Base-by-base conservation (phyloP, 208 protist genomes). In the Leishmania major region DNA sequence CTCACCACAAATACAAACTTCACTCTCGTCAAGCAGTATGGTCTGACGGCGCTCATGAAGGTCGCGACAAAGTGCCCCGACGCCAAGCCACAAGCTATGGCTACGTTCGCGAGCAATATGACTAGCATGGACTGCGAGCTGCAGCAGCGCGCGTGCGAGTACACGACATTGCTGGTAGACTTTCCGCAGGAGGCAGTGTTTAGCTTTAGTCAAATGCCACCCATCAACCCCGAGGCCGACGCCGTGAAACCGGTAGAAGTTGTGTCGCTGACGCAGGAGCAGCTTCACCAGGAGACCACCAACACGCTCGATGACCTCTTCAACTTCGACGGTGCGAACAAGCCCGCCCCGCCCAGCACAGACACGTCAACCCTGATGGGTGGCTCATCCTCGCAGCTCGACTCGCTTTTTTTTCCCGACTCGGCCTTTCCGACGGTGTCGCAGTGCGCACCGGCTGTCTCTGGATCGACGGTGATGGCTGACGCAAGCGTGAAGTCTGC, bases 41-140 rank as follows among this genome's bases (percentile, higher is more conserved):
- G 95, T 6, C 82, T 99, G 22, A 99, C 93, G 35, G 92, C 98
- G 22, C 82, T 99, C 15, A 94, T 98, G 89, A 99, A 99, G 87
- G 86, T 99, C 22, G 96, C 94, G 28, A 92, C 96, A 0, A 92
- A 93, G 66, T 98, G 95, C 81, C 88, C 89, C 7, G 86, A 87
- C 15, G 77, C 82, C 37, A 88, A 89, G 80, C 7, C 79, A 57
- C 55, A 84, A 51, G 92, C 84, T 13, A 82, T 96, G 40, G n/a
- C 82, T 7, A 91, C 90, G 22, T 93, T 97, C 71, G 84, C 84
- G 11, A 90, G 80, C 60, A 93, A 92, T 80, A 87, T 90, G 70
- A 88, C 82, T 19, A 94, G 90, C 77, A 92, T 99, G 40, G 93
- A 97, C 81, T 95, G 97, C 78, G 98, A 99, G 84, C 85, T 99